Base-by-base conservation (phyloP, 805 yeast genomes). In the Candida michaelii region DNA sequence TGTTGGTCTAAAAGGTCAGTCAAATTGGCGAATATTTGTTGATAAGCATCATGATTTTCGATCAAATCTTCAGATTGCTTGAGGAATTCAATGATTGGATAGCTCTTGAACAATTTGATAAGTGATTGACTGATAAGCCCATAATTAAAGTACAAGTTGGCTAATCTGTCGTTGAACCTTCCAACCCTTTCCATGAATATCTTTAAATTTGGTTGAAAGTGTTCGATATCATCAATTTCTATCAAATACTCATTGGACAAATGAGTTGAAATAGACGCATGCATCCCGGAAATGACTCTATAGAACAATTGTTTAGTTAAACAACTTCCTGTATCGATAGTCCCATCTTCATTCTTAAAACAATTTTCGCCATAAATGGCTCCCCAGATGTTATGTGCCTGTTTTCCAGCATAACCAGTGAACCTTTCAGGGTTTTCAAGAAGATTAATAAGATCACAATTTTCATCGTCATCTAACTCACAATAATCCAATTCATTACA, bases 331-430 rank as follows among this genome's bases (percentile, higher is more conserved):
- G 38, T 16, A 25, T 30, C 45, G 15, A 30, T 32, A 2, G 40
- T 21, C 1, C 38, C 40, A 7, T 46, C 50, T 8, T 31, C 47
- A 17, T 31, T 72, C 6, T 82, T 80, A 66, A 90, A 90, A 60
- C 97, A 89, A 68, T 90, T 90, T 54, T 93, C 97, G 32, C 80
- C 82, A 63, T 93, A 93, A 21, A 93, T 89, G 50, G 95, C 88
- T 30, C 80, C 73, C 99, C 99, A 93, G 36, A 93, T 88, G 58
- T 85, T 89, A 51, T 83, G 80, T 16, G 97, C 88, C 56, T 93
- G 96, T 39, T 83, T 80, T 23, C 99, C 99, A 24, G 89, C 85
- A 58, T 93, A 93, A 0, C 99, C 99, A 0, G 99, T 95, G 67
- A 87, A 93, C 55, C 98, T 74, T 63, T 93, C 99, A 0, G 96